Conservation (phyloP, 192 early-diverging fungal species). For the Entophlyctis luteolus region DNA sequence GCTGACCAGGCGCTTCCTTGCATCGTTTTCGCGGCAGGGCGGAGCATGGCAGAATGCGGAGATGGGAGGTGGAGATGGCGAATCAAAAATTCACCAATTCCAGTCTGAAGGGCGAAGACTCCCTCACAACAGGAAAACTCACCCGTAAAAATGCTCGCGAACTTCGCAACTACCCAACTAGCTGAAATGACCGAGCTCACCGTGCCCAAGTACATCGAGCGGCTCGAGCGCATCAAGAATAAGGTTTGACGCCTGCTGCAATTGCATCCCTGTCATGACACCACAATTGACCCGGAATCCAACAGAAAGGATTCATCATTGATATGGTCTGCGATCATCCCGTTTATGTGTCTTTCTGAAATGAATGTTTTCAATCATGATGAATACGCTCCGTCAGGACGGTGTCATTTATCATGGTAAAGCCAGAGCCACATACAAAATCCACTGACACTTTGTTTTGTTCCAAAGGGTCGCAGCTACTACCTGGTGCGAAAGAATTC, state of each 20-base stretch:
- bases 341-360: no score
- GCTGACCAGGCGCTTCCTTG: no score
- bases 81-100: no score
- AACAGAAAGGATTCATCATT: conserved; percentile 53
- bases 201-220: conserved; percentile 11
- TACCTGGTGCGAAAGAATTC: conserved; percentile 59
- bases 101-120: no score
- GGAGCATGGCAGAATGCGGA: no score
- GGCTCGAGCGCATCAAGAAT: conserved; percentile 20
- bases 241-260: conserved; percentile 15
- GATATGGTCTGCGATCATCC: no score
- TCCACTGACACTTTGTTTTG: neutral
- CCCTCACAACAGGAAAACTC: no score
- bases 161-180: conserved; percentile 15
- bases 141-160: no score
- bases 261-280: neutral
- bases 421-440: neutral
- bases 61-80: no score
- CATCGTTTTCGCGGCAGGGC: no score
- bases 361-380: no score
- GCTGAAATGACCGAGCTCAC: conserved; percentile 29
- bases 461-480: conserved; percentile 39
- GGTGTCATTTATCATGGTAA: conserved; percentile 58
- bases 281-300: neutral
- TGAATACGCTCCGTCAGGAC: no score